Base-by-base conservation (phyloP, 2,329 filamentous ascomycete genomes). In the Blastomyces parvus region DNA sequence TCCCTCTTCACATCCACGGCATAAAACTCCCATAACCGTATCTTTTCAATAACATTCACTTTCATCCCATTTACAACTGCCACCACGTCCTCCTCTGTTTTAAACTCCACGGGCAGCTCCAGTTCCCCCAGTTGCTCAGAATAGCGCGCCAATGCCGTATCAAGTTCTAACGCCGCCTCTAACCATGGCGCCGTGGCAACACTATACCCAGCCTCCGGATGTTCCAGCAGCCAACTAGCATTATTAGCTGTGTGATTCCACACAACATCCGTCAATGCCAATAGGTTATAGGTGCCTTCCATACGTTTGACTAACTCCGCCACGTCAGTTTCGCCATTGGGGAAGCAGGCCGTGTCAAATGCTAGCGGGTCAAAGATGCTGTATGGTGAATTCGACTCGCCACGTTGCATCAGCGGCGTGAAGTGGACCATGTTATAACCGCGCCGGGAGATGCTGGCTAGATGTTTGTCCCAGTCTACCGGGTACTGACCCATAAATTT, bases 351-450 rank as follows among this genome's bases (percentile, higher is more conserved):
- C 5, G 87, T 84, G 73, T 99, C 95, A 81, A 95, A 99, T 55
- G 83, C 82, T 27, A 95, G 82, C 78, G 99, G 95, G 71, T 99
- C 90, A 74, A 89, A 96, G 70, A 99, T 85, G 75, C 94, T 99
- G 81, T 97, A 99, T 0, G 94, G 94, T 1, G 94, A 99, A 73
- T 99, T 96, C 61, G 94, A 99, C 55, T 82, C 83, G 63, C 94
- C 94, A 64, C 94, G 87, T 64, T 88, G 83, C 82, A 96, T 94
- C 68, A 99, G 81, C 11, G 94, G 94, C 1, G 94, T 97, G 75
- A 99, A 99, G 76, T 99, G 94, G 65, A 99, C 86, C 91, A 97
- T 97, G 78, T 99, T 99, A 82, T 99, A 99, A 56, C 92, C 92
- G 65, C 94, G 84, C 70, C 89, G 86, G 73, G 90, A 89, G 74